phyloP scores from a whole-genome alignment of 805 yeast genomes.

The Ogataea pilisensis region DNA sequence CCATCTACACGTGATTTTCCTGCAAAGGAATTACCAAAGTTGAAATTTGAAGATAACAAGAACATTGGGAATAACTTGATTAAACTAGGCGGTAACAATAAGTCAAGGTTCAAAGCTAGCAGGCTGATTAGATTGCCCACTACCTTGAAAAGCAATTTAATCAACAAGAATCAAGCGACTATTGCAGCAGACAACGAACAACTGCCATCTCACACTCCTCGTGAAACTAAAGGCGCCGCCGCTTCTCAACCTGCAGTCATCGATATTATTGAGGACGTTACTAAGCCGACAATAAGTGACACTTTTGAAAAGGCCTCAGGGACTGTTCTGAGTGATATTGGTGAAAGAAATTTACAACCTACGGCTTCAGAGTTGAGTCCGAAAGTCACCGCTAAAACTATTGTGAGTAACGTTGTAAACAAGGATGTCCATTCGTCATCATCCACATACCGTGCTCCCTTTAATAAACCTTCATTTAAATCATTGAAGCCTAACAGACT shows the following conservation, averaged over 20 bases:
- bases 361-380: no score
- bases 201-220: no score
- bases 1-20: background rate
- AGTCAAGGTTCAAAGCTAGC: slow-evolving; percentile 10
- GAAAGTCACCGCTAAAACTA: no score
- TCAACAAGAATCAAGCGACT: slow-evolving; percentile 4
- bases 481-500: slow-evolving; percentile 1
- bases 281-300: background rate
- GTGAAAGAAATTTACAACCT: no score
- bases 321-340: no score
- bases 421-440: no score
- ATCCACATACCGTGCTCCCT: no score
- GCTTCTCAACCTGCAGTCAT: background rate
- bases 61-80: slow-evolving; percentile 5
- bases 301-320: no score
- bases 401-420: no score
- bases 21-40: slow-evolving; percentile 6
- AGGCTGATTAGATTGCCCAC: slow-evolving; percentile 20
- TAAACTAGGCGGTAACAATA: slow-evolving; percentile 8
- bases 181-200: no score
- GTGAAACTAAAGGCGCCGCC: no score
- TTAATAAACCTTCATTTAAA: background rate
- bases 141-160: slow-evolving; percentile 15
- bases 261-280: background rate
- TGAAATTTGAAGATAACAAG: slow-evolving; percentile 5